Evolutionary conservation across 2,329 filamentous ascomycete genomes (phyloP), one percentile per base, ranked within the genome.

Genomic region (Fusarium mangiferae): DNA sequence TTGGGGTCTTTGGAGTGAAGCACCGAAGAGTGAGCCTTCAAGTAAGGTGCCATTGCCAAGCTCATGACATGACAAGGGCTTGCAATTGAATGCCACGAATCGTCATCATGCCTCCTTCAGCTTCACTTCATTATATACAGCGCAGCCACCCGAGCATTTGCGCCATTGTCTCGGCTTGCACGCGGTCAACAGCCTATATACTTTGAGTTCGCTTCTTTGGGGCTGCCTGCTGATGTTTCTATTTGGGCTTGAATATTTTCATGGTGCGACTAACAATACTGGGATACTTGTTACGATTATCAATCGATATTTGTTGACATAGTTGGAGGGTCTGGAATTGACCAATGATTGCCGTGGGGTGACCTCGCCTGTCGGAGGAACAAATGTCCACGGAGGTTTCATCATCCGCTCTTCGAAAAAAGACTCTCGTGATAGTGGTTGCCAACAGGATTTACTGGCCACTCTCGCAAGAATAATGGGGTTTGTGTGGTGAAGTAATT

Each of bases 161-260:
- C n/a, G 13, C n/a, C n/a, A 36, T 22, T 35, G 12, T 20, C 48
- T 52, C n/a, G 8, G 6, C 33, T 20, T 15, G 3, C 13, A 8
- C 30, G n/a, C n/a, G 9, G 4, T 10, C 24, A 22, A 11, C 7
- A n/a, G 2, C 17, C 9, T 15, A 15, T 11, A 3, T 7, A 2
- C 18, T 10, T 13, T 10, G 7, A n/a, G 3, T 7, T 0, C 3
- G 49, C 33, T 10, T 20, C 24, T 33, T n/a, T 4, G 20, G 24
- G 2, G 4, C 11, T 20, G 3, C 20, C 24, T 28, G 2, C 15
- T 30, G 10, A 20, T 4, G 7, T 30, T 42, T 4, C 6, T 11
- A 3, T n/a, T 12, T 22, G 7, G 12, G n/a, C 7, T 14, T 2
- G 14, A 41, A n/a, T 10, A 28, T 4, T 55, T 3, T 14, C 24